Evolutionary conservation across 2,329 filamentous ascomycete genomes (phyloP).

Genomic region (Botrytis medusae): DNA sequence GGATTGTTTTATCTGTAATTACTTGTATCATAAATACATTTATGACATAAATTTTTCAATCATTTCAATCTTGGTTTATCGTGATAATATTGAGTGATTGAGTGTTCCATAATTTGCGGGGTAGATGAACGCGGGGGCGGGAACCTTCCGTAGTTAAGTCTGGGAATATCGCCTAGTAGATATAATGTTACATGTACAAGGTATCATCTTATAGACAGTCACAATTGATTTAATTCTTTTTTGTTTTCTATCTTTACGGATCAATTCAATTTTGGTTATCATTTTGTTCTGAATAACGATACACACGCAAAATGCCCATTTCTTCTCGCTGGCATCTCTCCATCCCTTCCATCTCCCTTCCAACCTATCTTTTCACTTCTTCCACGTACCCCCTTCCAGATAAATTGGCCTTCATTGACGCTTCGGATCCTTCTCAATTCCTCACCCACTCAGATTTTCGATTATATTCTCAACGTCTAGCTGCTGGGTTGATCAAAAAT

Average conservation of each 20-base stretch:
- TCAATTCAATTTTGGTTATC: neutral
- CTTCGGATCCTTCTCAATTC: constrained; percentile 63
- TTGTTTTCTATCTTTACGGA: neutral
- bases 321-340: constrained; percentile 32
- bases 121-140: neutral
- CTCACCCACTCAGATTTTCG: constrained; percentile 66
- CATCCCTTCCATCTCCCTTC: constrained; percentile 47
- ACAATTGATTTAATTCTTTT: neutral
- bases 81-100: neutral
- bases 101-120: neutral
- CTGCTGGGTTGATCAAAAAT: constrained; percentile 61
- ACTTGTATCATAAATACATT: neutral
- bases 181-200: neutral
- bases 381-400: constrained; percentile 47
- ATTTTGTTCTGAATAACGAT: neutral
- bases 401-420: constrained; percentile 58
- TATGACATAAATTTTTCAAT: too few relatives aligned
- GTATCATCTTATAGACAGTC: neutral
- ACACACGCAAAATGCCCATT: constrained; percentile 31
- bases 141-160: neutral
- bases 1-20: too few relatives aligned
- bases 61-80: too few relatives aligned
- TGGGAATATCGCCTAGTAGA: neutral
- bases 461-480: constrained; percentile 70
- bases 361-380: constrained; percentile 56